phyloP scores from a whole-genome alignment of 441 rosid species.

The Eruca vesicaria region DNA sequence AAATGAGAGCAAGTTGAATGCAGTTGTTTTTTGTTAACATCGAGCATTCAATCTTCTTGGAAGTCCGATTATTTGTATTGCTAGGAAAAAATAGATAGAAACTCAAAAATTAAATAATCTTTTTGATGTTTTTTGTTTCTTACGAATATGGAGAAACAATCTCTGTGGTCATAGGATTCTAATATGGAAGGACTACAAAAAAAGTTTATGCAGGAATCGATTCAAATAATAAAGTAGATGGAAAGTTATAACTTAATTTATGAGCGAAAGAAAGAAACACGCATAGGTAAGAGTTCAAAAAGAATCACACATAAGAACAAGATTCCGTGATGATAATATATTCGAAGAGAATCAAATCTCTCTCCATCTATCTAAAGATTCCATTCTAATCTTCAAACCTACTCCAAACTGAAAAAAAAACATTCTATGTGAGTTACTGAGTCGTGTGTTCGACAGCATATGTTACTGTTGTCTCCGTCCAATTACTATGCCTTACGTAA shows the following conservation, averaged over 20 bases:
- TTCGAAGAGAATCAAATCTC: constrained; percentile 46
- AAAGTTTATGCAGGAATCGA: constrained; percentile 16
- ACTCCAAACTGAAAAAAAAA: constrained; percentile 40
- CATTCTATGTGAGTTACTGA: constrained; percentile 37
- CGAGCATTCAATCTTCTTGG: not conserved
- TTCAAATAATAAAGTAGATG: constrained; percentile 21
- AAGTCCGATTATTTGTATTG: not conserved
- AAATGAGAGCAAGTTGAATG: not conserved
- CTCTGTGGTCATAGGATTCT: constrained; percentile 24
- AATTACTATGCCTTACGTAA: constrained; percentile 37
- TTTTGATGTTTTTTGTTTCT: not conserved
- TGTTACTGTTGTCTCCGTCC: constrained; percentile 44
- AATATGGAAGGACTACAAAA: constrained; percentile 15
- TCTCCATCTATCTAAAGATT: constrained; percentile 20
- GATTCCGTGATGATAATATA: constrained; percentile 41
- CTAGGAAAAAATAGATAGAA: not conserved
- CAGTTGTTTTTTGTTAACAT: not conserved
- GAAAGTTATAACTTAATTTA: constrained; percentile 21
- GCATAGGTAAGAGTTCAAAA: constrained; percentile 38
- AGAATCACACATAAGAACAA: constrained; percentile 43
- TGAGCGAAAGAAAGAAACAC: constrained; percentile 30
- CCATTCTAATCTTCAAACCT: constrained; percentile 39
- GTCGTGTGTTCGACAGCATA: constrained; percentile 35
- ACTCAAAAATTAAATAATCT: not conserved
- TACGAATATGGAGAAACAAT: not conserved